Conservation (phyloP, 306 rosid genomes). For the Acmispon strigosus region DNA sequence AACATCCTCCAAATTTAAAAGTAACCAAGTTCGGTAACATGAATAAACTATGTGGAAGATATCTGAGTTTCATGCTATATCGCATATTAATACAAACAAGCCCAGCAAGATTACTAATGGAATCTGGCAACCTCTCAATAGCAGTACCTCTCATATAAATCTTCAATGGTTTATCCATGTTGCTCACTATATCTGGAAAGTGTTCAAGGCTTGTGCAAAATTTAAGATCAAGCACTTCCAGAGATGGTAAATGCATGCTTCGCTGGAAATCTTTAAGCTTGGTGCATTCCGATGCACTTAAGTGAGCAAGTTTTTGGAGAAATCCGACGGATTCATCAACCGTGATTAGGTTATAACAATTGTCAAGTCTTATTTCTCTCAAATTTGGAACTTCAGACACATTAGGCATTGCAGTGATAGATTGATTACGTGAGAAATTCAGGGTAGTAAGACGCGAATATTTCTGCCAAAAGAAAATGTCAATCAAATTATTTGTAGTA, state of each 20-base stretch:
- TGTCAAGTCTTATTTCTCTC: neutral
- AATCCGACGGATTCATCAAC: conserved; percentile 17
- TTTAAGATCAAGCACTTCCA: neutral
- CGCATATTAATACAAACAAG: neutral
- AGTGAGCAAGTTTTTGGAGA: neutral
- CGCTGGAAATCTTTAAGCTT: neutral
- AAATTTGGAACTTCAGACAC: neutral
- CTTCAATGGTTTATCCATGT: conserved; percentile 5
- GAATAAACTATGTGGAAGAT: conserved; percentile 8
- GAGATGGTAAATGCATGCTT: conserved; percentile 3
- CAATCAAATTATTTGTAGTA: neutral
- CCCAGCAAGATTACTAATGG: neutral
- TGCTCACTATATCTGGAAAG: neutral
- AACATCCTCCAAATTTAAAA: neutral
- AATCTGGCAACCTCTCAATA: neutral
- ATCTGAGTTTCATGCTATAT: neutral
- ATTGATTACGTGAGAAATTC: neutral
- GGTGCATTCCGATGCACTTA: neutral
- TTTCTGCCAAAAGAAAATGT: neutral
- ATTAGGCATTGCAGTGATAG: neutral
- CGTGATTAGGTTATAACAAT: neutral
- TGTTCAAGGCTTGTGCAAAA: neutral
- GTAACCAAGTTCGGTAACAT: neutral
- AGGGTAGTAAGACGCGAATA: neutral
- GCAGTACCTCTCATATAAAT: neutral